Conservation (phyloP, 2,329 filamentous ascomycete species). For the Claviceps pazoutovae region DNA sequence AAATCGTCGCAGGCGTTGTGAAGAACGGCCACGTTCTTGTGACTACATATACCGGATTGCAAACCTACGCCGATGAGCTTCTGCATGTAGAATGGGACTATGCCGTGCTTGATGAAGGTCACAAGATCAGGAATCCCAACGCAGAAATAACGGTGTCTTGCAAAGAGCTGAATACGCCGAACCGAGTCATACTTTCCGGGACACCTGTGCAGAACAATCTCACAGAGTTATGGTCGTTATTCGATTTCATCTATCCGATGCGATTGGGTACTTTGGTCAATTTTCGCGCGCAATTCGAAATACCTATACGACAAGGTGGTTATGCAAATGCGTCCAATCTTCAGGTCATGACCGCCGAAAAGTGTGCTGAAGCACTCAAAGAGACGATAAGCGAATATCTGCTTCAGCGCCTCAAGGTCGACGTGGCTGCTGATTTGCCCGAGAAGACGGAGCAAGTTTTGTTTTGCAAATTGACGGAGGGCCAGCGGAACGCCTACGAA, state of each 20-base stretch:
- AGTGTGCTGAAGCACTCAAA: constrained; percentile 86
- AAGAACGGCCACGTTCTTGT: constrained; percentile 83
- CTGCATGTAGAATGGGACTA: constrained; percentile 83
- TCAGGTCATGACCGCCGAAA: constrained; percentile 86
- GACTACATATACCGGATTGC: constrained; percentile 91
- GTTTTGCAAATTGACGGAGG: constrained; percentile 75
- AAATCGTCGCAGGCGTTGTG: constrained; percentile 69
- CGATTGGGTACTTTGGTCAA: constrained; percentile 80
- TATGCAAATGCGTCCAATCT: constrained; percentile 92
- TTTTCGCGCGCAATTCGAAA: constrained; percentile 83
- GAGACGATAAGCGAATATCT: constrained; percentile 89
- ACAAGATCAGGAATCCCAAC: constrained; percentile 96
- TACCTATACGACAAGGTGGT: constrained; percentile 83
- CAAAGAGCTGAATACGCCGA: constrained; percentile 82
- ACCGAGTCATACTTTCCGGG: constrained; percentile 85
- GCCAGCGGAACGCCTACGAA: constrained; percentile 70
- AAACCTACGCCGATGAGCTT: constrained; percentile 74
- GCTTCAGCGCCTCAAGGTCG: constrained; percentile 80
- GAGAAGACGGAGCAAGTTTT: constrained; percentile 94
- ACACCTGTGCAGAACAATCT: constrained; percentile 98
- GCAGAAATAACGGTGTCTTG: constrained; percentile 88
- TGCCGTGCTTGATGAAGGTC: constrained; percentile 88
- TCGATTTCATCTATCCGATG: constrained; percentile 97
- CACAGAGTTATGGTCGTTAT: constrained; percentile 88
- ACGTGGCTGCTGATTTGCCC: constrained; percentile 84